Conservation (phyloP, 768 basidiomycete genomes). For the Rhizopogon rudus region DNA sequence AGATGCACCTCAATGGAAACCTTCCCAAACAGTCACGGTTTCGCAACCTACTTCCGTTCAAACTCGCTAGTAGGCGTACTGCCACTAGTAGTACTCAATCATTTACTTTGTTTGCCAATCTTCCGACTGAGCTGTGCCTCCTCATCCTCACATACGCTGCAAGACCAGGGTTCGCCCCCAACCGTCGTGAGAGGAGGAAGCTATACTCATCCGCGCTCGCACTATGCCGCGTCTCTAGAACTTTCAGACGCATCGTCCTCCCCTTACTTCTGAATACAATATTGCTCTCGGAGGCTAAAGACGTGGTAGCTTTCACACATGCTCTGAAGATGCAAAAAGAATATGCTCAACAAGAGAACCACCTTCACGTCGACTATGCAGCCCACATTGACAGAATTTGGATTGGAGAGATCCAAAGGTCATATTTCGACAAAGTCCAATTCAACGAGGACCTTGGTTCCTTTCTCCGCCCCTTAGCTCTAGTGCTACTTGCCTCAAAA, state of each 20-base stretch:
- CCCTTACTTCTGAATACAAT: constrained; percentile 35
- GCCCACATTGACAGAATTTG: constrained; percentile 30
- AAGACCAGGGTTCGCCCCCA: not conserved
- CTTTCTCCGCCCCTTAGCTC: constrained; percentile 5
- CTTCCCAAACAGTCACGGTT: too few relatives aligned
- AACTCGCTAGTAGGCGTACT: too few relatives aligned
- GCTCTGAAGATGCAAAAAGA: constrained; percentile 24
- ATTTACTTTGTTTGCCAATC: constrained; percentile 14
- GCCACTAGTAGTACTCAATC: not conserved
- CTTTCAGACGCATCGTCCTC: constrained; percentile 30
- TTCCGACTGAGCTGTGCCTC: constrained; percentile 32
- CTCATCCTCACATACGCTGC: constrained; percentile 20
- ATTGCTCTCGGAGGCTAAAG: constrained; percentile 15
- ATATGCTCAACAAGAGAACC: constrained; percentile 9
- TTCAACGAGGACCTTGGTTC: too few relatives aligned
- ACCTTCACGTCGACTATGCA: constrained; percentile 28
- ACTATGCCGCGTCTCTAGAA: constrained; percentile 30
- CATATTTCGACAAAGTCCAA: not conserved
- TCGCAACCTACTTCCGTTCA: not conserved
- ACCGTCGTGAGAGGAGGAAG: not conserved
- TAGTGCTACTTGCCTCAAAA: not conserved
- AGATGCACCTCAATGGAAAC: too few relatives aligned
- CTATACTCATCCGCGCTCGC: constrained; percentile 21
- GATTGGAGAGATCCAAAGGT: constrained; percentile 15
- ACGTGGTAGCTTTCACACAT: constrained; percentile 22